phyloP scores from a whole-genome alignment of 225 moss, liverwort and hornwort species.

The Rhytidiadelphus loreus region DNA sequence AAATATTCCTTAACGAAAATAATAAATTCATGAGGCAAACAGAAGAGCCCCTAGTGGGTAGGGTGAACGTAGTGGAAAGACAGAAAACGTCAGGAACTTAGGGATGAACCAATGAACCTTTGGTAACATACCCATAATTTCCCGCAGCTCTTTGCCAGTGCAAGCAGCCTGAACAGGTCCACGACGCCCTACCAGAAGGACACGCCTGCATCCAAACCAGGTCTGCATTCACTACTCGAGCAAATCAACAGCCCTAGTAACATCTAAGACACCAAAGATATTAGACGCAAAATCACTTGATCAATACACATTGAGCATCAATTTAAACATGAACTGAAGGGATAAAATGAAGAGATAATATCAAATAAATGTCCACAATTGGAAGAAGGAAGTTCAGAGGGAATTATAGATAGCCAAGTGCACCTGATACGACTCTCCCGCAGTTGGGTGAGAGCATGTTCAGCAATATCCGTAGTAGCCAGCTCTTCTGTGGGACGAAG shows the following conservation, averaged over 20 bases:
- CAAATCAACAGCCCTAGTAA: not conserved
- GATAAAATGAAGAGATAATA: not conserved
- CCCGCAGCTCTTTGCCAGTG: constrained; percentile 86
- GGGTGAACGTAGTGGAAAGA: not conserved
- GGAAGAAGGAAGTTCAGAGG: not conserved
- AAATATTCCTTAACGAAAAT: not conserved
- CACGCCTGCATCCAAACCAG: constrained; percentile 62
- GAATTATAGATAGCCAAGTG: not conserved
- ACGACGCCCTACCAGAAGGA: constrained; percentile 83
- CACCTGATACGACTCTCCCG: constrained; percentile 77
- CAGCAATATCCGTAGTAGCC: constrained; percentile 68
- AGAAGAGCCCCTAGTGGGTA: not conserved
- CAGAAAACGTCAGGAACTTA: not conserved
- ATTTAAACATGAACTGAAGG: not conserved
- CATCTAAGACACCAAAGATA: not conserved
- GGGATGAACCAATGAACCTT: not conserved
- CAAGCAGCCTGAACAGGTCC: constrained; percentile 99
- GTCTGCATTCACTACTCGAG: constrained; percentile 32
- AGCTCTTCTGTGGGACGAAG: constrained; percentile 61
- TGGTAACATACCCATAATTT: constrained; percentile 57
- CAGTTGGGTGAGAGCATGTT: constrained; percentile 68
- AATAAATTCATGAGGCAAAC: not conserved
- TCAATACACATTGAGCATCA: not conserved
- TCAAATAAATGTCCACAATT: not conserved
- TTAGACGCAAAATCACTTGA: not conserved